Conservation (phyloP, 2,329 filamentous ascomycete genomes). For the Aspergillus jensenii region DNA sequence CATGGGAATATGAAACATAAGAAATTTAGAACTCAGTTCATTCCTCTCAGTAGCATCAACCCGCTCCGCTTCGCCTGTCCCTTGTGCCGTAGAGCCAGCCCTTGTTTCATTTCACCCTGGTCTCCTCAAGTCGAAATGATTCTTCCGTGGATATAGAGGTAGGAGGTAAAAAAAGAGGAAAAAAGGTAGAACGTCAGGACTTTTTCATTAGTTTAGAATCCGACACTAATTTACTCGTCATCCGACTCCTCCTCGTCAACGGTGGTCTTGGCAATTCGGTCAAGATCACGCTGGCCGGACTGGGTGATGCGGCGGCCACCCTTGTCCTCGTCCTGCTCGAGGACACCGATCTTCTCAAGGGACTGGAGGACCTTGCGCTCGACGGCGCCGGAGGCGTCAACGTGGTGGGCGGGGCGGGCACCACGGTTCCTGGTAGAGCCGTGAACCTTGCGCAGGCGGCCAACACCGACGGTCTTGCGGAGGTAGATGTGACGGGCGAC, state of each 20-base stretch:
- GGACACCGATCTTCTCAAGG: constrained; percentile 98
- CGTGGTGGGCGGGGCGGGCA: constrained; percentile 85
- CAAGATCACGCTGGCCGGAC: constrained; percentile 97
- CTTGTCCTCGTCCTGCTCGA: constrained; percentile 98
- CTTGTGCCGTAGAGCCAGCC: not conserved
- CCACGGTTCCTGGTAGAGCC: constrained; percentile 97
- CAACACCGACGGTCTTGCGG: constrained; percentile 98
- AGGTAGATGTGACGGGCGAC: constrained; percentile 99
- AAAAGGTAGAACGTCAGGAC: constrained; percentile 21
- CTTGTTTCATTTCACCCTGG: not conserved
- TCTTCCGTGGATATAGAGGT: not conserved
- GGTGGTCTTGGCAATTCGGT: constrained; percentile 83
- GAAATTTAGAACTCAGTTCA: constrained; percentile 23
- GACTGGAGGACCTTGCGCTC: constrained; percentile 98
- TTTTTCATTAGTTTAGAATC: constrained; percentile 29
- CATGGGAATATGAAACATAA: constrained; percentile 22
- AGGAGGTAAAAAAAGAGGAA: constrained; percentile 4
- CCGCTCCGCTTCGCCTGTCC: constrained; percentile 1
- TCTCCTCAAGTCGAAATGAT: constrained; percentile 1
- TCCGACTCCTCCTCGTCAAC: constrained; percentile 48
- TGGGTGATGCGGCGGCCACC: constrained; percentile 98
- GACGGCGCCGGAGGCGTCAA: constrained; percentile 90
- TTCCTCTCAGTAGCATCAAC: constrained; percentile 14
- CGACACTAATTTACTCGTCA: constrained; percentile 42
- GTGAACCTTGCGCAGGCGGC: constrained; percentile 95